A percentile compares a stretch with the other conserved stretches of the same genome.
These are phyloP conservation scores for Talaromyces sp. DNA, from an alignment of 2,329 filamentous ascomycete species.

Conservation along the genomic window DNA sequence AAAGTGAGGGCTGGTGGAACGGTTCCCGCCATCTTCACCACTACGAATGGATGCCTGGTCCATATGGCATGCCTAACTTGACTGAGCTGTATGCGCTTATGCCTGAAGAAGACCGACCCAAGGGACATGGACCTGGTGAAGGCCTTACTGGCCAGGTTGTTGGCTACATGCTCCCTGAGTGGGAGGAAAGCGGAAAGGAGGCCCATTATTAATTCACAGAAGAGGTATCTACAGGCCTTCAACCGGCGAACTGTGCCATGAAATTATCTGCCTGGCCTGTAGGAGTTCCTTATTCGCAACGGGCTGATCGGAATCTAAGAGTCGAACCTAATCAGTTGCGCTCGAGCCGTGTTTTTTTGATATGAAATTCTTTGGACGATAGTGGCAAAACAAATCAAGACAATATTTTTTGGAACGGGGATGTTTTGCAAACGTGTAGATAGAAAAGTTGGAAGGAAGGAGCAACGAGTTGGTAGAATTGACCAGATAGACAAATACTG, in stretches of 20 bases:
- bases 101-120: background rate
- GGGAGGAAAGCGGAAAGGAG: background rate
- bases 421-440: no score
- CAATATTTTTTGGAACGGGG: no score
- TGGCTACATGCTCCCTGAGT: background rate
- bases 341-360: no score
- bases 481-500: no score
- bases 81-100: background rate
- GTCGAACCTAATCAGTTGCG: no score
- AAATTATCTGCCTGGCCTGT: background rate
- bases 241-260: background rate
- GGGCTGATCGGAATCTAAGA: no score
- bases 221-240: background rate
- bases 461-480: no score
- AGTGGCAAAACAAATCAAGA: no score
- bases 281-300: no score
- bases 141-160: background rate
- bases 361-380: no score
- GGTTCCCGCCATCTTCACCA: constrained; percentile 20
- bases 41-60: constrained; percentile 28
- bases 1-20: constrained; percentile 33
- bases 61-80: constrained; percentile 30
- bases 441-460: no score
- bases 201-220: background rate
- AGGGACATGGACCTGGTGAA: background rate